These are phyloP conservation scores for Aspergillus sclerotialis DNA, from an alignment of 2,329 filamentous ascomycete genomes.

Conservation along the genomic window DNA sequence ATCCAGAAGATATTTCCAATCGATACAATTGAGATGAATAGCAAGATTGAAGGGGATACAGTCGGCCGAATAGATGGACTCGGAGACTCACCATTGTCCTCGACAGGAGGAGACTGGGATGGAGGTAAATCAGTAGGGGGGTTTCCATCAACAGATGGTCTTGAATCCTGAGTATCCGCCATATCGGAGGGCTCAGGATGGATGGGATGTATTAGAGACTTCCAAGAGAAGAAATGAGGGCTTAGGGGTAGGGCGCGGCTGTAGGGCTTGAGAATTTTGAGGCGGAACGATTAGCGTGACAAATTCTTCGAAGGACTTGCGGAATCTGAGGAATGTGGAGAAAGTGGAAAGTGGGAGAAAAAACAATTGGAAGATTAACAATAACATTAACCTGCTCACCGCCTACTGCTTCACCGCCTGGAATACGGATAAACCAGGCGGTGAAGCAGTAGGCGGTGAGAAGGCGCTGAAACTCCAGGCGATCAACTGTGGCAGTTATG, in stretches of 20 bases:
- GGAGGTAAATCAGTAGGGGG: constrained; percentile 21
- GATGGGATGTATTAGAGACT: constrained; percentile 21
- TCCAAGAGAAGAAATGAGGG: constrained; percentile 43
- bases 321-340: too few species aligned
- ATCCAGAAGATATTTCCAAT: too few species aligned
- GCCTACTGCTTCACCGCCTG: too few species aligned
- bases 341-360: too few species aligned
- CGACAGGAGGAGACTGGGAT: constrained; percentile 19
- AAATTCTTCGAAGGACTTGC: constrained; percentile 19
- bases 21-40: too few species aligned
- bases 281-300: constrained; percentile 12
- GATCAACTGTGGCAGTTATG: too few species aligned
- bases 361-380: too few species aligned
- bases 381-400: too few species aligned
- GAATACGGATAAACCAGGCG: too few species aligned
- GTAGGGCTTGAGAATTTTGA: constrained; percentile 32
- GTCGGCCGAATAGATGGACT: too few species aligned
- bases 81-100: constrained; percentile 28
- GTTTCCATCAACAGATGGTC: constrained; percentile 22
- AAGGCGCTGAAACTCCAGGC: too few species aligned
- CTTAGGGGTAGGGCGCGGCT: constrained; percentile 41
- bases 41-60: constrained; percentile 1
- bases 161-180: constrained; percentile 24
- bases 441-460: too few species aligned
- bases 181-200: constrained; percentile 20